These are phyloP conservation scores for Erigeron canadensis DNA, from an alignment of 129 eudicot genomes.

Conservation along the genomic window DNA sequence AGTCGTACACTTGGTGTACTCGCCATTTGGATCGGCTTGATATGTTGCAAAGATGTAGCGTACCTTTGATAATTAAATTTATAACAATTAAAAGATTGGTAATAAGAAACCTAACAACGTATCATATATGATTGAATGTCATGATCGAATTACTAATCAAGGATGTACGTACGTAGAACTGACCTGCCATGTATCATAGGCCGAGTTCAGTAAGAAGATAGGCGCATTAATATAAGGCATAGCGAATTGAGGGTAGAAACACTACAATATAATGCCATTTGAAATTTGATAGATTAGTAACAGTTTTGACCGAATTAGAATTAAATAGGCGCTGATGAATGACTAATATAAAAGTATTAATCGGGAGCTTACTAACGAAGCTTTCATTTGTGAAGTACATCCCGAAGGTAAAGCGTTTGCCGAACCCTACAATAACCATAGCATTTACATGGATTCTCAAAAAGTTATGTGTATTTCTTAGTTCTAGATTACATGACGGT, in stretches of 20 bases:
- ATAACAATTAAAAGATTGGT: neutral
- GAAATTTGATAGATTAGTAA: neutral
- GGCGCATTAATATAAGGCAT: neutral
- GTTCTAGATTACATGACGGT: too few species aligned
- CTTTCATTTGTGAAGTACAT: neutral
- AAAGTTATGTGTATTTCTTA: too few species aligned
- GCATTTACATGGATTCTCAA: neutral
- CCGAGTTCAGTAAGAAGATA: neutral
- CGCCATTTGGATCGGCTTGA: conserved; percentile 37
- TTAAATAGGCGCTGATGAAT: neutral
- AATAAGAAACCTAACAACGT: neutral
- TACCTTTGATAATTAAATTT: conserved; percentile 17
- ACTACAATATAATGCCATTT: neutral
- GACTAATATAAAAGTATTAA: neutral
- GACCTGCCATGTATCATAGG: conserved; percentile 13
- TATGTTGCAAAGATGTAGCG: conserved; percentile 26
- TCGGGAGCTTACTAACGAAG: neutral
- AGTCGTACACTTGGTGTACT: conserved; percentile 26
- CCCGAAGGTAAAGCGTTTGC: neutral
- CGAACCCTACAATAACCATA: neutral
- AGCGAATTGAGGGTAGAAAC: neutral
- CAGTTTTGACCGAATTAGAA: neutral
- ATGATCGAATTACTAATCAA: neutral
- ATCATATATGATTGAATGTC: neutral
- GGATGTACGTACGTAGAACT: neutral